Evolutionary conservation across 2,329 filamentous ascomycete species (phyloP), one percentile per base, ranked within the genome.

Genomic region (Botryotinia convoluta): DNA sequence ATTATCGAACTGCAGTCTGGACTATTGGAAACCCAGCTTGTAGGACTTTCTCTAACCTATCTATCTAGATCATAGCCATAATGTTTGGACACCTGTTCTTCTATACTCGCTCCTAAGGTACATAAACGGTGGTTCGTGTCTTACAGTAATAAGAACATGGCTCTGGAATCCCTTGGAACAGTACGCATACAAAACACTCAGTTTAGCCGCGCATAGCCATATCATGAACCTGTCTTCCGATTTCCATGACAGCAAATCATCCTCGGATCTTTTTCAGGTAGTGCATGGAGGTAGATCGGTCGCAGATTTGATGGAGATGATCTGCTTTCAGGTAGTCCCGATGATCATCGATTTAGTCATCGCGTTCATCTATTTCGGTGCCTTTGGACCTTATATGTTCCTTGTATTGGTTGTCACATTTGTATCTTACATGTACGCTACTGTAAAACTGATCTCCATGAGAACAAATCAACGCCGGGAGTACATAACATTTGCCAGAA

Each of bases 191-290:
- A 84, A 86, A 65, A 84, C 85, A 29, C 85, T 93, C 64, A 87
- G 86, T 18, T 87, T 87, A 1, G 85, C 88, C 3, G 87, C 90
- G 0, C 93, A 92, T 79, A 85, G 86, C 73, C 90, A 93, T 73
- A 86, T 93, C 48, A 89, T 93, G 86, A 84, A 83, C n/a, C 84
- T 93, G 0, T 91, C 89, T 0, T 91, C 91, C 83, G 90, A 92
- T 74, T 93, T 92, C 72, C 91, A 93, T 78, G 88, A 89, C 29
- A 86, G 86, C 68, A 91, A 91, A 75, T 86, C 88, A 71, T 90
- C 89, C 1, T 90, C 89, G 1, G 88, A 91, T 74, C 84, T 93
- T 0, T 88, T 90, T 80, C 87, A 89, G 75, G 87, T 89, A 4
- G 86, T 93, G n/a, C 85, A 87, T 69, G 90, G 91, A 76, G 91